Conservation (phyloP, 2,329 filamentous ascomycete genomes). For the Lachnellula willkommii region DNA sequence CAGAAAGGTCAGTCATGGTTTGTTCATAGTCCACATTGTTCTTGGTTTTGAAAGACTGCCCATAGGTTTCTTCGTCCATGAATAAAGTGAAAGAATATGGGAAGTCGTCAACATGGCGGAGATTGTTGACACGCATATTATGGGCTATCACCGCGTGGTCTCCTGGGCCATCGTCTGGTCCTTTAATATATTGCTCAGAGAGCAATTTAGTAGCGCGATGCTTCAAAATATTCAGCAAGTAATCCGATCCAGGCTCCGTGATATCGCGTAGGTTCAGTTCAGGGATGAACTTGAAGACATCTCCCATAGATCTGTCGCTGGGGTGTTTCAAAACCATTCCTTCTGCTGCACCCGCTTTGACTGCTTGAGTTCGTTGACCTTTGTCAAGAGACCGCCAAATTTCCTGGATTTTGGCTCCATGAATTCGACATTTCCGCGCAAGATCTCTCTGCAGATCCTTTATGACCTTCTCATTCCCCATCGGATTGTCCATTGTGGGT, state of each 20-base stretch:
- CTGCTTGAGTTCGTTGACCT: conserved; percentile 31
- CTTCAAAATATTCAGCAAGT: conserved; percentile 36
- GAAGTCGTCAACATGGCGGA: conserved; percentile 29
- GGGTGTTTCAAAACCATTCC: conserved; percentile 34
- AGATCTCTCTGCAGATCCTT: conserved; percentile 37
- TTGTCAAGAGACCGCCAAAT: conserved; percentile 38
- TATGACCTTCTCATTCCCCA: neutral
- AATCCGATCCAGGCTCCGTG: conserved; percentile 32
- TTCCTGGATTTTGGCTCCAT: conserved; percentile 33
- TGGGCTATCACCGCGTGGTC: conserved; percentile 34
- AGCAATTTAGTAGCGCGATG: conserved; percentile 35
- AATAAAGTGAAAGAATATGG: conserved; percentile 37
- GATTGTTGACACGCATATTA: conserved; percentile 32
- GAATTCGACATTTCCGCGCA: conserved; percentile 34
- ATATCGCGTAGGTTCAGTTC: conserved; percentile 43
- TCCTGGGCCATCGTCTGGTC: conserved; percentile 31
- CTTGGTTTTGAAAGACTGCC: conserved; percentile 31
- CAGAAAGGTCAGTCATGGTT: conserved; percentile 26
- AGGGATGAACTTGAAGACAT: conserved; percentile 36
- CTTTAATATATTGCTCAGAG: conserved; percentile 32
- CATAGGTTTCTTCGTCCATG: conserved; percentile 33
- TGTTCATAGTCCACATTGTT: conserved; percentile 14
- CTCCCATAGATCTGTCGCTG: conserved; percentile 33
- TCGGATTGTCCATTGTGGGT: neutral
- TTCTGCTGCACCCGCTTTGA: conserved; percentile 33